Evolutionary conservation across 2,329 filamentous ascomycete genomes (phyloP).

Genomic region (Colletotrichum graminicola): DNA sequence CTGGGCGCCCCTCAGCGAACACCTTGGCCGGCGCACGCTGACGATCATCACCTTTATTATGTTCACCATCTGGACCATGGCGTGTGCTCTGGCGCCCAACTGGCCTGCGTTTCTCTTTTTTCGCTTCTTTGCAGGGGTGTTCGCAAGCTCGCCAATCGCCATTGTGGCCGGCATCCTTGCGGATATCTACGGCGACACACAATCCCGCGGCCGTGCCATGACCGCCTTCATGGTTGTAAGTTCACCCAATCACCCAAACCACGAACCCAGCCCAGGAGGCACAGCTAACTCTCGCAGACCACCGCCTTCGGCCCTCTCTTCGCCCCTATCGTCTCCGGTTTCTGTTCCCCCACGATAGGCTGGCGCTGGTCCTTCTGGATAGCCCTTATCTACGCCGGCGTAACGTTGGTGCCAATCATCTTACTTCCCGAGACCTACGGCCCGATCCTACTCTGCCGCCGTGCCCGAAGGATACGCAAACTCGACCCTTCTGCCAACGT

Average conservation of each 20-base stretch:
- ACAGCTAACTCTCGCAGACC: constrained; percentile 51
- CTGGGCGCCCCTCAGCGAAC: constrained; percentile 76
- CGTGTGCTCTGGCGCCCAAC: constrained; percentile 66
- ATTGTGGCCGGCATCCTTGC: constrained; percentile 74
- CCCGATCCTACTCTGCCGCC: constrained; percentile 67
- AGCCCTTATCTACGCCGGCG: constrained; percentile 74
- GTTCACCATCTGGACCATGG: constrained; percentile 66
- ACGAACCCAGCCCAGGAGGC: not conserved
- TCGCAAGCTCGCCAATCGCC: constrained; percentile 70
- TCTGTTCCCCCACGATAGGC: constrained; percentile 66
- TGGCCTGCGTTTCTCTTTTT: constrained; percentile 67
- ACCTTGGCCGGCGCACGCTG: constrained; percentile 67
- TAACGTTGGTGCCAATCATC: constrained; percentile 70
- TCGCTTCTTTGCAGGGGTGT: constrained; percentile 65
- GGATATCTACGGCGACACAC: constrained; percentile 71
- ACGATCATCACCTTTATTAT: constrained; percentile 59
- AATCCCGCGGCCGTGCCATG: constrained; percentile 70
- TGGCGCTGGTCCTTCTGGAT: constrained; percentile 82
- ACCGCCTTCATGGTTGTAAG: constrained; percentile 73
- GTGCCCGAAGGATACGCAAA: constrained; percentile 69
- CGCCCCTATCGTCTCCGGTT: constrained; percentile 75
- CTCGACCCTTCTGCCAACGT: constrained; percentile 64
- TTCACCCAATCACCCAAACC: not conserved
- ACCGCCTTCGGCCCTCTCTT: constrained; percentile 76
- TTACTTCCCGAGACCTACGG: constrained; percentile 76